Conservation (phyloP, 164 flowering plant species). For the Protea cynaroides region DNA sequence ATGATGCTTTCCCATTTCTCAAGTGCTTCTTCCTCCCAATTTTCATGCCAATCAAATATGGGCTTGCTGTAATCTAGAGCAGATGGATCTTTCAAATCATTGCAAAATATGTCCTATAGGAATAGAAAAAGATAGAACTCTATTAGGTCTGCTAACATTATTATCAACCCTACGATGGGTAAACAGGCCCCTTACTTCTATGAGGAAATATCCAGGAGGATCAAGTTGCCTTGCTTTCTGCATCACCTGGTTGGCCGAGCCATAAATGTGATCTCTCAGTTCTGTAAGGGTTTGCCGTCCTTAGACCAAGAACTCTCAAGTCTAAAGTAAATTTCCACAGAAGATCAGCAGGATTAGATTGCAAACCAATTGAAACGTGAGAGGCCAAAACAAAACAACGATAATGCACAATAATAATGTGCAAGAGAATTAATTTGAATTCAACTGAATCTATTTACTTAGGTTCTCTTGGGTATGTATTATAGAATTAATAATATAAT, state of each 20-base stretch:
- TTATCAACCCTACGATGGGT: neutral
- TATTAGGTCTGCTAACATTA: slow-evolving; percentile 1
- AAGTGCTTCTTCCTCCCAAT: slow-evolving; percentile 60
- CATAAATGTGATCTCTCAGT: slow-evolving; percentile 68
- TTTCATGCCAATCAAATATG: slow-evolving; percentile 68
- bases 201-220: slow-evolving; percentile 89
- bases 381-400: neutral
- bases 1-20: slow-evolving; percentile 72
- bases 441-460: no score
- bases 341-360: neutral
- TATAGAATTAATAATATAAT: no score
- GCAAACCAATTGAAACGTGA: neutral
- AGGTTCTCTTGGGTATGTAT: no score
- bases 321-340: slow-evolving; percentile 30
- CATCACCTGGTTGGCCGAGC: slow-evolving; percentile 76
- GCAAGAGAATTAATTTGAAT: neutral
- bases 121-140: neutral
- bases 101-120: slow-evolving; percentile 72
- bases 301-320: slow-evolving; percentile 74
- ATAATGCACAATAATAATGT: neutral
- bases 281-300: slow-evolving; percentile 74
- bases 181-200: slow-evolving; percentile 48
- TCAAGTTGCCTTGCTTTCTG: slow-evolving; percentile 57
- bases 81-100: slow-evolving; percentile 66
- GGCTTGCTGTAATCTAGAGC: slow-evolving; percentile 78